A percentile compares a stretch with the other conserved stretches of the same genome.
Conservation (phyloP, 2,329 filamentous ascomycete genomes). For the Juglanconis sp. region DNA sequence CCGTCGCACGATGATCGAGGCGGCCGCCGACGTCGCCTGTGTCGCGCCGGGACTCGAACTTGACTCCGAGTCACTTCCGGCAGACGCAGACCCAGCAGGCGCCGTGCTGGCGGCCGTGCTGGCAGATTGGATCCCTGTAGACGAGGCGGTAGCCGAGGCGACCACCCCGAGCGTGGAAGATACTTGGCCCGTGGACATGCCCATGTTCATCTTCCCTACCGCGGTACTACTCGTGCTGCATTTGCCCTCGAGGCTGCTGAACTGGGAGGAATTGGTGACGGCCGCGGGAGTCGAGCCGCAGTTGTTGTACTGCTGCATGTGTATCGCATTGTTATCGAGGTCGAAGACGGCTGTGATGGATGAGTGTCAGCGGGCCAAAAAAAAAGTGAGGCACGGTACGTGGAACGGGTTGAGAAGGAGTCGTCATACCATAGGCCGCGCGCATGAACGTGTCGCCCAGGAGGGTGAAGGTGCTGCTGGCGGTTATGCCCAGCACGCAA, state of each 20-base stretch:
- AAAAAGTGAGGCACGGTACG: background rate
- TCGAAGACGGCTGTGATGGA: conserved; percentile 51
- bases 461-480: conserved; percentile 46
- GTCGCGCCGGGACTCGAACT: background rate
- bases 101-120: background rate
- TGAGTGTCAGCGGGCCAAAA: conserved; percentile 19
- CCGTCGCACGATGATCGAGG: background rate
- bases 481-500: conserved; percentile 50
- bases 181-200: background rate
- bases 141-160: background rate
- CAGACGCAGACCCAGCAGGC: background rate
- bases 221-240: conserved; percentile 15
- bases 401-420: background rate
- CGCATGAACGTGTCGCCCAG: conserved; percentile 58
- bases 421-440: conserved; percentile 45
- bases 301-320: conserved; percentile 49
- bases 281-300: conserved; percentile 46
- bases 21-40: conserved; percentile 6
- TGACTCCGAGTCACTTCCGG: background rate
- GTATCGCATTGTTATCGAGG: conserved; percentile 44
- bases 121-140: background rate
- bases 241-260: conserved; percentile 23
- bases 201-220: background rate
- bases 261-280: conserved; percentile 29
- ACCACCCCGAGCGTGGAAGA: background rate